phyloP scores from a whole-genome alignment of 257 asterid species.

The Scutellaria galericulata region DNA sequence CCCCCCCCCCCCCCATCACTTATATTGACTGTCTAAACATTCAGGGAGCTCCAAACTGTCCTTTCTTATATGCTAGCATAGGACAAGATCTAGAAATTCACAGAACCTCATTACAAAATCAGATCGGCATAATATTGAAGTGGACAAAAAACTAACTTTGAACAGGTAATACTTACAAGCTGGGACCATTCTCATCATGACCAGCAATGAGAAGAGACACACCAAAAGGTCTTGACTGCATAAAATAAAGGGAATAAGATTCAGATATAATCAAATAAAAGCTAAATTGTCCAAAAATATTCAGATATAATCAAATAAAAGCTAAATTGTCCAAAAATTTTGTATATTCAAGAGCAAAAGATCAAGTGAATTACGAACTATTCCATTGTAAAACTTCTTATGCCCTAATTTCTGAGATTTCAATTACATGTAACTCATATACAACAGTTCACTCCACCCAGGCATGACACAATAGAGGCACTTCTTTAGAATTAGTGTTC shows the following conservation, averaged over 20 bases:
- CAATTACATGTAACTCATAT: not conserved
- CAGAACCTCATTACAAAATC: too few relatives aligned
- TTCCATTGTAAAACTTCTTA: not conserved
- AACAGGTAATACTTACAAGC: constrained; percentile 70
- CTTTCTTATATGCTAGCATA: not conserved
- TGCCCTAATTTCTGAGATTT: not conserved
- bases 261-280: constrained; percentile 9
- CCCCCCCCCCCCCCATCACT: too few relatives aligned
- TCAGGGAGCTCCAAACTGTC: not conserved
- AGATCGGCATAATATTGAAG: too few relatives aligned
- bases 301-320: constrained; percentile 9
- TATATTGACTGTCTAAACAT: too few relatives aligned
- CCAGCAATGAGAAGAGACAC: constrained; percentile 97
- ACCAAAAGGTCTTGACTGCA: constrained; percentile 98
- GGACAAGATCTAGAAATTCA: not conserved
- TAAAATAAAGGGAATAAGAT: not conserved
- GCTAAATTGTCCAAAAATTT: not conserved
- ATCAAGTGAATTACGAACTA: not conserved
- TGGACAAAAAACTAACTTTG: not conserved
- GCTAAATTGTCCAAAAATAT: not conserved
- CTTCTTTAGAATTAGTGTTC: not conserved
- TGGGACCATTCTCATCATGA: constrained; percentile 95
- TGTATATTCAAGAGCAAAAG: constrained; percentile 5
- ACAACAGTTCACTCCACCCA: not conserved
- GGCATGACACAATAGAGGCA: not conserved